These are phyloP conservation scores for Malus sylvestris DNA, from an alignment of 306 rosid species.

Conservation along the genomic window DNA sequence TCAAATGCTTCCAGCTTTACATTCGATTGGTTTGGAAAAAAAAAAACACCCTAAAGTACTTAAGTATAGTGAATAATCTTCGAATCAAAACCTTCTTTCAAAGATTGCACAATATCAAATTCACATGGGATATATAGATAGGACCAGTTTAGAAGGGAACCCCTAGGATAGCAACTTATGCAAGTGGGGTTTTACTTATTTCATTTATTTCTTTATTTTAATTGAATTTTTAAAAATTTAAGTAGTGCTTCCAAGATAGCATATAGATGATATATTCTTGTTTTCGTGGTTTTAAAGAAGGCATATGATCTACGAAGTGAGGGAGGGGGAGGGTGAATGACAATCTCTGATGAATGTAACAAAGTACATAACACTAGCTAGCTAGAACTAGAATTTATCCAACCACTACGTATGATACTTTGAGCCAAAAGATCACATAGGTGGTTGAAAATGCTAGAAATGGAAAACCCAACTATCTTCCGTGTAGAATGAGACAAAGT, in stretches of 20 bases:
- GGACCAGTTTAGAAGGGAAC: background rate
- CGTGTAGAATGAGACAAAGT: background rate
- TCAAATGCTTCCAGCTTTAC: slow-evolving; percentile 22
- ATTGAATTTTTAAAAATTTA: background rate
- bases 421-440: no score
- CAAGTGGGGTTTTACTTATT: background rate
- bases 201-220: background rate
- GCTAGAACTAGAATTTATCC: no score
- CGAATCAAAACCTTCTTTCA: background rate
- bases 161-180: background rate
- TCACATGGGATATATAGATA: background rate
- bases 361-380: background rate
- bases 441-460: background rate
- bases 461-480: background rate
- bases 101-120: background rate
- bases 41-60: background rate
- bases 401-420: no score
- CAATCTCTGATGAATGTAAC: background rate
- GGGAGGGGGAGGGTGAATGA: background rate
- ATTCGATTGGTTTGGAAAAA: background rate
- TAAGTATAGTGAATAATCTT: background rate
- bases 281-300: no score
- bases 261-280: no score
- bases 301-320: no score
- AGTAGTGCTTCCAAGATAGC: background rate